Conservation (phyloP, 805 yeast species). For the Candida insectorum region DNA sequence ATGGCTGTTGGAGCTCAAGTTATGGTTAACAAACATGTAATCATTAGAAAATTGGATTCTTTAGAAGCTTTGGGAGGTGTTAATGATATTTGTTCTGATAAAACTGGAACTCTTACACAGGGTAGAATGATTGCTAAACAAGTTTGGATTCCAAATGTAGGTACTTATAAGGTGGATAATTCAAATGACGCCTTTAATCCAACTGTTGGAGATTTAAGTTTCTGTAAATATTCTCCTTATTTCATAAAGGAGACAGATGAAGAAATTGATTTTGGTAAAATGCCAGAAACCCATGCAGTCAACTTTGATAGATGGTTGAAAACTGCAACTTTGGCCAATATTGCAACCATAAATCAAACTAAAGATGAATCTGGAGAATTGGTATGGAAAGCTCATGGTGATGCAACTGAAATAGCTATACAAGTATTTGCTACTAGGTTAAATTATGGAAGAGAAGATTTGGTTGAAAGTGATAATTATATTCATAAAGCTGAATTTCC, state of each 20-base stretch:
- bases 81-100: constrained; percentile 38
- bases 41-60: constrained; percentile 35
- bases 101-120: constrained; percentile 38
- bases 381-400: constrained; percentile 54
- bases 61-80: constrained; percentile 39
- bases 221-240: constrained; percentile 23
- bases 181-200: constrained; percentile 34
- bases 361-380: constrained; percentile 27
- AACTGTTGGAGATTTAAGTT: constrained; percentile 39
- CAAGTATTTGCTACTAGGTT: constrained; percentile 71
- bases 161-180: constrained; percentile 30
- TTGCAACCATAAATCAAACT: constrained; percentile 35
- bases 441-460: constrained; percentile 46
- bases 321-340: constrained; percentile 38
- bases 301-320: constrained; percentile 22
- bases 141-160: constrained; percentile 34
- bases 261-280: constrained; percentile 36
- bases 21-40: constrained; percentile 33
- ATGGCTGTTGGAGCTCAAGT: constrained; percentile 41
- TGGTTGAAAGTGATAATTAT: constrained; percentile 29
- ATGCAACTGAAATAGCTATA: constrained; percentile 86
- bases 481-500: constrained; percentile 64
- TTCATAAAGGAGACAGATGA: constrained; percentile 29
- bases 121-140: constrained; percentile 37
- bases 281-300: constrained; percentile 17